Evolutionary conservation across 805 yeast genomes (phyloP).

Genomic region (Isabelozyma pseudorhagii): DNA sequence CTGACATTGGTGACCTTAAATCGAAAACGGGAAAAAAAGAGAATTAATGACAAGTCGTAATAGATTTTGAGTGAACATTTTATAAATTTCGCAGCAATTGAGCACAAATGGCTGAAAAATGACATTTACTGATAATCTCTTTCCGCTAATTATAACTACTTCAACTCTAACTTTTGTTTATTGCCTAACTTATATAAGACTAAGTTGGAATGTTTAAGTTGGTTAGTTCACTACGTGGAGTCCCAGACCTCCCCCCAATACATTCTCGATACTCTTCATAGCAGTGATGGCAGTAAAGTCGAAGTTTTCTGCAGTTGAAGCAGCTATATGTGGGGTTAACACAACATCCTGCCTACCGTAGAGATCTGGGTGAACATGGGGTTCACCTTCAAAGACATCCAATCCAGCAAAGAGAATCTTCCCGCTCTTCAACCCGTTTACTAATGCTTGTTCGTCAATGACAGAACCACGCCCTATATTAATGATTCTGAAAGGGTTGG

Average conservation of each 20-base stretch:
- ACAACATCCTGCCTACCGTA: slow-evolving; percentile 59
- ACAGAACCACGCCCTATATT: slow-evolving; percentile 76
- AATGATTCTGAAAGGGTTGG: slow-evolving; percentile 57
- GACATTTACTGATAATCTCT: too few species aligned
- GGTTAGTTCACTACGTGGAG: slow-evolving; percentile 25
- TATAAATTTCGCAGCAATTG: not conserved
- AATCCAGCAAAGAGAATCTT: slow-evolving; percentile 64
- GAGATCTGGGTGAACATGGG: slow-evolving; percentile 48
- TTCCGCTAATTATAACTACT: too few species aligned
- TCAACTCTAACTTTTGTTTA: not conserved
- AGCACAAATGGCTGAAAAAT: not conserved
- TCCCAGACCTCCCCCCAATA: slow-evolving; percentile 39
- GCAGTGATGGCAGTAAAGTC: slow-evolving; percentile 50
- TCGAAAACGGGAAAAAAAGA: not conserved
- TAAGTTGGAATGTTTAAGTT: not conserved
- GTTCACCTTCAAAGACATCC: slow-evolving; percentile 72
- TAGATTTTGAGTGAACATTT: not conserved
- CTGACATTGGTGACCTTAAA: not conserved
- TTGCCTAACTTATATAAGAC: not conserved
- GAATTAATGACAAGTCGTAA: not conserved
- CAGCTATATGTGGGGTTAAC: slow-evolving; percentile 70
- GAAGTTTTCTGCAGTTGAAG: slow-evolving; percentile 58
- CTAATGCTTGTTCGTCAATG: slow-evolving; percentile 63
- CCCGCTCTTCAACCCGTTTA: slow-evolving; percentile 58
- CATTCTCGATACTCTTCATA: slow-evolving; percentile 51